Evolutionary conservation across 768 basidiomycete genomes (phyloP).

Genomic region (Clitopilus passeckerianus): DNA sequence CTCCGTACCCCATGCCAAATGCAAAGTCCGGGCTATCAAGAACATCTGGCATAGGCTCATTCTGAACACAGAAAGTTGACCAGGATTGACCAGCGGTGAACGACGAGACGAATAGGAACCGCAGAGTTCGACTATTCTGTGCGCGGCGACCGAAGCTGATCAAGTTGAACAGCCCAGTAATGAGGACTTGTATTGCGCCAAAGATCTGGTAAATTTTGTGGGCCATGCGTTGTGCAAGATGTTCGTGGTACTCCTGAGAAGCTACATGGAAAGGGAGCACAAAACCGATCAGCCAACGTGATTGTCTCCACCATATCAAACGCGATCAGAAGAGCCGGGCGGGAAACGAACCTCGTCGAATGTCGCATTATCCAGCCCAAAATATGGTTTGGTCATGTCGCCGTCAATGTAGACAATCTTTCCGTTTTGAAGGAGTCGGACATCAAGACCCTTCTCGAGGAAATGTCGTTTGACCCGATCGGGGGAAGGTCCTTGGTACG

Average conservation of each 20-base stretch:
- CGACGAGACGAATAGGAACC: slow-evolving; percentile 28
- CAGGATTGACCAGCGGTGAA: slow-evolving; percentile 17
- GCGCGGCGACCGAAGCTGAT: slow-evolving; percentile 20
- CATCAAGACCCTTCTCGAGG: background rate
- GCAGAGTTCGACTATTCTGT: slow-evolving; percentile 8
- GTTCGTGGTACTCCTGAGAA: slow-evolving; percentile 10
- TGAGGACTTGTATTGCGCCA: slow-evolving; percentile 28
- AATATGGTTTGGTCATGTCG: background rate
- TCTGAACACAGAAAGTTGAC: slow-evolving; percentile 2
- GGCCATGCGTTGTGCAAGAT: slow-evolving; percentile 33
- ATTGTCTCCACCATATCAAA: no score
- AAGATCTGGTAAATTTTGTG: slow-evolving; percentile 32
- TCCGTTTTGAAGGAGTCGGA: background rate
- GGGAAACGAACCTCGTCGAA: background rate
- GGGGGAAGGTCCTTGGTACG: no score
- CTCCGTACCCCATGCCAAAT: background rate
- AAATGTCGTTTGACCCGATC: background rate
- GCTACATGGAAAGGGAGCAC: no score
- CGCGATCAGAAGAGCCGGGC: no score
- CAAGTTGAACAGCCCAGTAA: slow-evolving; percentile 24
- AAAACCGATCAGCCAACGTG: no score
- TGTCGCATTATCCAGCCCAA: background rate
- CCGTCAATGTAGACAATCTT: background rate
- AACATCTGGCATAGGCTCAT: slow-evolving; percentile 9
- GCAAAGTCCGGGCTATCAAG: background rate